Evolutionary conservation across 116 monocot species (phyloP), one percentile per base, ranked within the genome.

Genomic region (Phalaenopsis hybrid): DNA sequence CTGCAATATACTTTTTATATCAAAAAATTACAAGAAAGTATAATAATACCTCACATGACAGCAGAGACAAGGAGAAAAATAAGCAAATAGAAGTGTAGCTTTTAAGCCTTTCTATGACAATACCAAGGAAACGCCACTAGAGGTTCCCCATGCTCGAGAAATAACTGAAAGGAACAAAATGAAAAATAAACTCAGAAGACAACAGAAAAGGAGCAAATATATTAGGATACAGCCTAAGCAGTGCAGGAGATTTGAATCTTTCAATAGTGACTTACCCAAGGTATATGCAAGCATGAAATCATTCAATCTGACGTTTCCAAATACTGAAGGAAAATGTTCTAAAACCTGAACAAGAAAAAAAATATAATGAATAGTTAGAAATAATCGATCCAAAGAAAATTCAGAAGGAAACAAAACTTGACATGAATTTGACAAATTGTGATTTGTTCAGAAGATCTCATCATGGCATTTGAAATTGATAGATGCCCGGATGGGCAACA

Each of bases 61-160:
- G 76, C n/a, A 69, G 82, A 57, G 45, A 34, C 18, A 76, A 49
- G 50, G 2, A 46, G 52, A 12, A 76, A 77, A 28, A 78, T 3
- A 55, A 55, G 15, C 17, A 15, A 16, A 67, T 48, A 16, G 57
- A 21, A 17, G 44, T 67, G 41, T 17, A 25, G 49, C 49, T 6
- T 77, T 20, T 49, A 49, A 77, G 18, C 16, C 61, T n/a, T 12
- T 17, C 1, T 81, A 80, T 7, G 81, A 73, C 44, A 74, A 59
- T 93, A 96, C 96, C 96, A 96, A 84, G 44, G 92, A 91, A 82
- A 92, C 82, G 34, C 96, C 92, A 58, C 85, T 88, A 17, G 85
- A 82, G 49, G 91, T 90, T 75, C 84, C 81, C 96, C 96, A 96
- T 81, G 96, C 93, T 80, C 96, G 90, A 84, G 96, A 96, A 74